These are phyloP conservation scores for Suhomyces yuchorum DNA, from an alignment of 1,139 yeast species.

Conservation along the genomic window DNA sequence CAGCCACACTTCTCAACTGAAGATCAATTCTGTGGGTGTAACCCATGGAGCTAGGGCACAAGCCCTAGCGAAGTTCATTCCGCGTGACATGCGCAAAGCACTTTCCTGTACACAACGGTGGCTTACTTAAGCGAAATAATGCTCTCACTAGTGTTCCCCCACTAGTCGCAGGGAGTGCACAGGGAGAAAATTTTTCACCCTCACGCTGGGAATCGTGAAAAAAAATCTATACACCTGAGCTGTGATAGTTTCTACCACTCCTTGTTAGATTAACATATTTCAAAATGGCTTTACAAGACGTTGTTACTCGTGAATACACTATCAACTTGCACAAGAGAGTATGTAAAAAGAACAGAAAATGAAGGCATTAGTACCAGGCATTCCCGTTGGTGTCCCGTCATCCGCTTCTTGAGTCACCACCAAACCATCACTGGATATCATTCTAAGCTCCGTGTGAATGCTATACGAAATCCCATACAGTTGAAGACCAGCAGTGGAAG, in stretches of 20 bases:
- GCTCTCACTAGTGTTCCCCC: slow-evolving; percentile 1
- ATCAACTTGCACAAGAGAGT: slow-evolving; percentile 99
- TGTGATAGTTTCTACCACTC: slow-evolving; percentile 14
- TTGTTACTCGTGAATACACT: slow-evolving; percentile 99
- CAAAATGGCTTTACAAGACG: slow-evolving; percentile 97
- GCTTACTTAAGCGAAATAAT: slow-evolving; percentile 3
- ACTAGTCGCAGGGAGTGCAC: slow-evolving; percentile 15
- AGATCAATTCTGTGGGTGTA: not conserved
- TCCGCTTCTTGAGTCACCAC: not conserved
- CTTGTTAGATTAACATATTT: slow-evolving; percentile 19
- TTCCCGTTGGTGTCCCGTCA: not conserved
- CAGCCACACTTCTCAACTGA: no score
- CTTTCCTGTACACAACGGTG: slow-evolving; percentile 6
- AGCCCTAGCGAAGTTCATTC: slow-evolving; percentile 5
- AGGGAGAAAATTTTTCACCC: slow-evolving; percentile 16
- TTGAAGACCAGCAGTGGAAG: not conserved
- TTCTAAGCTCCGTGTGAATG: not conserved
- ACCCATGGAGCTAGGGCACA: slow-evolving; percentile 13
- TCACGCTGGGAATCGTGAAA: slow-evolving; percentile 13
- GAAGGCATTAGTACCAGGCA: not conserved
- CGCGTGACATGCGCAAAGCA: slow-evolving; percentile 3
- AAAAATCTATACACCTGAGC: slow-evolving; percentile 13
- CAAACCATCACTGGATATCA: not conserved
- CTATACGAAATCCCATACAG: not conserved
- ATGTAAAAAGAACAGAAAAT: slow-evolving; percentile 43